Conservation (phyloP, 139 green algal genomes). For the Chlamydomonas sphaeroides region DNA sequence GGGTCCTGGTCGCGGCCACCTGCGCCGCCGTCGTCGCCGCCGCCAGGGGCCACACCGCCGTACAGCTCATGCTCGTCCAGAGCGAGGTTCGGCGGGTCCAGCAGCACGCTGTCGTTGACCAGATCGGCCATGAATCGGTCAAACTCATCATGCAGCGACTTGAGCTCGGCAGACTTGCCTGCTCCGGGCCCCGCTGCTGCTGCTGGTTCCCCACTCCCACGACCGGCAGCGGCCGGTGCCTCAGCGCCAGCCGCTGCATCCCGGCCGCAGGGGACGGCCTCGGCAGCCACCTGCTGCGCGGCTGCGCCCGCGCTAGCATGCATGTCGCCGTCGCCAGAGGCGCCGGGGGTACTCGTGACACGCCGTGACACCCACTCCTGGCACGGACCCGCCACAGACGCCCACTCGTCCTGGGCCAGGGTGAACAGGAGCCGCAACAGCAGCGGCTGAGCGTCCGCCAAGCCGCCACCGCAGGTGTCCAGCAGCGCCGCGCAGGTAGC, state of each 20-base stretch:
- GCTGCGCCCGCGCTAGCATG: background rate
- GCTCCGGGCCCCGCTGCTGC: background rate
- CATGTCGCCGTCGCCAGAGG: background rate
- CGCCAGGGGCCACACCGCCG: background rate
- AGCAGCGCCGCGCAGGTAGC: constrained; percentile 57
- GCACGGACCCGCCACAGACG: constrained; percentile 47
- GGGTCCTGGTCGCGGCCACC: background rate
- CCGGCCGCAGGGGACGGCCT: background rate
- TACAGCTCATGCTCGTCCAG: background rate
- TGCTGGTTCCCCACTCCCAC: background rate
- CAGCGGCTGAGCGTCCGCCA: constrained; percentile 31
- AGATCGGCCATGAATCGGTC: constrained; percentile 28
- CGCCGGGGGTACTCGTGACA: too few species aligned
- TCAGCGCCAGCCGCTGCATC: too few species aligned
- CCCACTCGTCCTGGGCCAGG: constrained; percentile 76
- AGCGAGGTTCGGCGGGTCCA: constrained; percentile 14
- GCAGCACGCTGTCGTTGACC: constrained; percentile 4
- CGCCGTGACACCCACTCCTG: too few species aligned
- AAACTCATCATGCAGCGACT: constrained; percentile 19
- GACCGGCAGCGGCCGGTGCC: background rate
- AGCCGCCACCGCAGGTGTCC: constrained; percentile 38
- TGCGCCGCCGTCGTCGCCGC: background rate
- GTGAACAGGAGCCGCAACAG: constrained; percentile 69
- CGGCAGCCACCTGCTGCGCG: background rate
- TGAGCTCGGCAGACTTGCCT: background rate